Percentiles rank a stretch among this genome's conserved stretches.
phyloP scores from a whole-genome alignment of 768 basidiomycete genomes.

The Collybia sp. region DNA sequence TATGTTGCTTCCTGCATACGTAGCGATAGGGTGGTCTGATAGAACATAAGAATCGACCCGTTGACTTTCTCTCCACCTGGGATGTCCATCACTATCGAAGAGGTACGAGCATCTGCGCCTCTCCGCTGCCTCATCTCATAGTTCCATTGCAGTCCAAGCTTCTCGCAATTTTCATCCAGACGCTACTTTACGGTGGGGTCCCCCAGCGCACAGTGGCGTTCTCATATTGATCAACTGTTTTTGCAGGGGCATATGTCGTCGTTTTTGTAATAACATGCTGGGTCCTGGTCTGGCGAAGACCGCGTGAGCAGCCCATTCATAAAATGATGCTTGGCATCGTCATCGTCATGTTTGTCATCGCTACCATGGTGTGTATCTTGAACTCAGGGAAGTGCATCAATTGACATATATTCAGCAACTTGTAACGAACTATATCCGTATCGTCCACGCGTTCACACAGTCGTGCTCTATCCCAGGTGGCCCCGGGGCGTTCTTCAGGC shows the following conservation, averaged over 20 bases:
- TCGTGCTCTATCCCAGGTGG: slow-evolving; percentile 17
- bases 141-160: slow-evolving; percentile 11
- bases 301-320: slow-evolving; percentile 18
- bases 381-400: neutral
- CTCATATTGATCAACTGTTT: neutral
- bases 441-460: slow-evolving; percentile 29
- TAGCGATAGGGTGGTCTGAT: too few species aligned
- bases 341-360: slow-evolving; percentile 25
- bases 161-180: slow-evolving; percentile 19
- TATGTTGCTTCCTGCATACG: too few species aligned
- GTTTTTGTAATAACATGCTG: slow-evolving; percentile 24
- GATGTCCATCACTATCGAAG: too few species aligned
- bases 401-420: slow-evolving; percentile 22
- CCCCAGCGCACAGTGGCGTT: neutral
- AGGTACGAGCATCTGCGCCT: too few species aligned
- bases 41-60: too few species aligned
- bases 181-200: slow-evolving; percentile 18
- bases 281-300: slow-evolving; percentile 21
- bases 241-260: slow-evolving; percentile 21
- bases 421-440: slow-evolving; percentile 26
- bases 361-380: slow-evolving; percentile 20
- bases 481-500: slow-evolving; percentile 26
- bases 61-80: too few species aligned
- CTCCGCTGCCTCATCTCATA: too few species aligned
- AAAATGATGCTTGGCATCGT: slow-evolving; percentile 26